Conservation (phyloP, 345 rosid genomes). For the Syzygium jambos region DNA sequence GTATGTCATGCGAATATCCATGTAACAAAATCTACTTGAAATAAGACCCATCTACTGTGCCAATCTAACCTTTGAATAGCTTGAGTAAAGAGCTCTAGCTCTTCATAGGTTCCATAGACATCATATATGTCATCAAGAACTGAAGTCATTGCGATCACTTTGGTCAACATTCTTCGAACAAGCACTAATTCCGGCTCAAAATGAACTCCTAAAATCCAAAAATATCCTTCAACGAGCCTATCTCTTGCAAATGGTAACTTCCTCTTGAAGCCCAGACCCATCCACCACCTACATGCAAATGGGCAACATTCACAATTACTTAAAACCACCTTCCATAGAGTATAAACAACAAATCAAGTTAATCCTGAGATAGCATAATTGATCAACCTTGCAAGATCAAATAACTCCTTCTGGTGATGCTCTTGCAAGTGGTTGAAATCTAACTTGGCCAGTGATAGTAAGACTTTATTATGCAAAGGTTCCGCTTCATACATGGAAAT, state of each 20-base stretch:
- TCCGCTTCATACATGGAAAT: slow-evolving; percentile 8
- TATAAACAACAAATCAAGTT: neutral
- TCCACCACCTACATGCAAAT: slow-evolving; percentile 20
- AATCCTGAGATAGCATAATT: neutral
- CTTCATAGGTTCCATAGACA: slow-evolving; percentile 6
- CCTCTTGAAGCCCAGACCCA: neutral
- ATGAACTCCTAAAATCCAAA: slow-evolving; percentile 10
- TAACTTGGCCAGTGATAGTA: slow-evolving; percentile 22
- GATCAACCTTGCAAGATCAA: slow-evolving; percentile 3
- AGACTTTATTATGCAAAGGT: neutral
- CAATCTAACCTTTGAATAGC: neutral
- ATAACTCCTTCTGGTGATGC: slow-evolving; percentile 12
- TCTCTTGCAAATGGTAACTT: slow-evolving; percentile 18
- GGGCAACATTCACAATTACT: neutral
- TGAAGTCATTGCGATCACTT: neutral
- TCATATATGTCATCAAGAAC: slow-evolving; percentile 11
- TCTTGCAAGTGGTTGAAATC: slow-evolving; percentile 21
- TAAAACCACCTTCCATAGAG: neutral
- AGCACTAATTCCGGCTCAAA: slow-evolving; percentile 6
- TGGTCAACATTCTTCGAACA: neutral
- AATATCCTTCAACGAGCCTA: slow-evolving; percentile 17
- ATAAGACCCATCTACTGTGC: neutral
- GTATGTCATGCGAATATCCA: neutral
- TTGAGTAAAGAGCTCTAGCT: slow-evolving; percentile 14
- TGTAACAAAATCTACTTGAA: neutral